Percentiles rank a stretch among this genome's conserved stretches.
Conservation (phyloP, 208 protist species). For the Vickermania ingenoplastis region DNA sequence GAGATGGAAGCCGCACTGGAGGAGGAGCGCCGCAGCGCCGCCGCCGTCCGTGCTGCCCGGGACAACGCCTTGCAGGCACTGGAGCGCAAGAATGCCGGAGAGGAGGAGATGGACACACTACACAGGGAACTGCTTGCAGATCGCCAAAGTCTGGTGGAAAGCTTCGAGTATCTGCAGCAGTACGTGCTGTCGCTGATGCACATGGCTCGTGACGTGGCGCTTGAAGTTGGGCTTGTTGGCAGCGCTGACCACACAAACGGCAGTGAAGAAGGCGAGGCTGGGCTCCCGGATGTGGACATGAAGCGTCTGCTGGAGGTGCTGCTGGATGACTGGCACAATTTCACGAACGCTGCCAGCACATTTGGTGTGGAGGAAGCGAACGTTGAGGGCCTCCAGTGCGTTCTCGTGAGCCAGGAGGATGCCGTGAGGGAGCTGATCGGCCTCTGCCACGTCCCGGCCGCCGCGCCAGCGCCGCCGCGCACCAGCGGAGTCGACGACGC, state of each 20-base stretch:
- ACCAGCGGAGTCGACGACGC: not conserved
- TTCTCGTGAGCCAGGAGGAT: constrained; percentile 17
- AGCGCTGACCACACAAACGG: not conserved
- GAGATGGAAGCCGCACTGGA: constrained; percentile 21
- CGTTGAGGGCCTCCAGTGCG: constrained; percentile 16
- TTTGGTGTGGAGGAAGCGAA: constrained; percentile 24
- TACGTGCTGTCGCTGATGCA: constrained; percentile 15
- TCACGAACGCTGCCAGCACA: constrained; percentile 19
- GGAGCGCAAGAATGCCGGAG: constrained; percentile 19
- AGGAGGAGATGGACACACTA: constrained; percentile 19
- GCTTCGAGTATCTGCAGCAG: constrained; percentile 18
- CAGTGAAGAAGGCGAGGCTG: not conserved
- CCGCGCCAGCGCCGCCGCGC: not conserved
- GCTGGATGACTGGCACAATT: constrained; percentile 22
- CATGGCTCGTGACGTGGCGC: not conserved
- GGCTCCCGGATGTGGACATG: constrained; percentile 11
- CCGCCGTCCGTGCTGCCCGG: constrained; percentile 34
- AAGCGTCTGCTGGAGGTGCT: constrained; percentile 25
- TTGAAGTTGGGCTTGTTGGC: constrained; percentile 1
- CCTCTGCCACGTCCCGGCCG: not conserved
- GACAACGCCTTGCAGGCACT: constrained; percentile 31
- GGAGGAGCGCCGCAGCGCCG: constrained; percentile 21
- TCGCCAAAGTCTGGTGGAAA: constrained; percentile 13
- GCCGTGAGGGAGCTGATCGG: constrained; percentile 8
- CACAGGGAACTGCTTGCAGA: constrained; percentile 13